These are phyloP conservation scores for Talaromyces sp. DNA, from an alignment of 2,329 filamentous ascomycete species.

Conservation along the genomic window DNA sequence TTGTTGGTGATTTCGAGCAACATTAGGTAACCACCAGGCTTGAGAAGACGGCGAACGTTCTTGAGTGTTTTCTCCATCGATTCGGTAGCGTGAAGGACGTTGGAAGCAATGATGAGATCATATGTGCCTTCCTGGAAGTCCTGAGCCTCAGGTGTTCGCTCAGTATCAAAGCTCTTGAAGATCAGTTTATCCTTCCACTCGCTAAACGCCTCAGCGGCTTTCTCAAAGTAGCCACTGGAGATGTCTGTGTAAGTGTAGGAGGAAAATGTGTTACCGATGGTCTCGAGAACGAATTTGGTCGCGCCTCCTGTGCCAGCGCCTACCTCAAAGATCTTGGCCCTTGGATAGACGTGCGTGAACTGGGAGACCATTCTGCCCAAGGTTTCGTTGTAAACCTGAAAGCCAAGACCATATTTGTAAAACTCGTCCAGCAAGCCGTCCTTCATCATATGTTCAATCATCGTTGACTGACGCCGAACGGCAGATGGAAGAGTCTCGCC, in stretches of 20 bases:
- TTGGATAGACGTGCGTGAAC: slow-evolving; percentile 43
- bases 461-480: slow-evolving; percentile 32
- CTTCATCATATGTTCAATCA: slow-evolving; percentile 42
- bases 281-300: slow-evolving; percentile 40
- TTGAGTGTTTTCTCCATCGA: slow-evolving; percentile 26
- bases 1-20: background rate
- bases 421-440: slow-evolving; percentile 38
- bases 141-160: slow-evolving; percentile 32
- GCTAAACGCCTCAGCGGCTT: slow-evolving; percentile 28
- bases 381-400: slow-evolving; percentile 20
- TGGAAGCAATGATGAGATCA: slow-evolving; percentile 40
- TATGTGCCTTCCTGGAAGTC: slow-evolving; percentile 36
- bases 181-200: slow-evolving; percentile 11
- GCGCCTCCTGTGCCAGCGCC: slow-evolving; percentile 41
- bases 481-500: slow-evolving; percentile 11
- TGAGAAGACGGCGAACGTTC: slow-evolving; percentile 26
- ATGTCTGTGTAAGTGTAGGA: slow-evolving; percentile 52
- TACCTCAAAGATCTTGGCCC: slow-evolving; percentile 7
- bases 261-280: slow-evolving; percentile 30
- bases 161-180: slow-evolving; percentile 35
- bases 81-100: slow-evolving; percentile 10
- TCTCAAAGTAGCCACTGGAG: slow-evolving; percentile 44
- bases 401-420: slow-evolving; percentile 32
- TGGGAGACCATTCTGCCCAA: slow-evolving; percentile 32
- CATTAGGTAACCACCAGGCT: background rate